Evolutionary conservation across 2,329 filamentous ascomycete species (phyloP).

Genomic region (Aureobasidium sp.): DNA sequence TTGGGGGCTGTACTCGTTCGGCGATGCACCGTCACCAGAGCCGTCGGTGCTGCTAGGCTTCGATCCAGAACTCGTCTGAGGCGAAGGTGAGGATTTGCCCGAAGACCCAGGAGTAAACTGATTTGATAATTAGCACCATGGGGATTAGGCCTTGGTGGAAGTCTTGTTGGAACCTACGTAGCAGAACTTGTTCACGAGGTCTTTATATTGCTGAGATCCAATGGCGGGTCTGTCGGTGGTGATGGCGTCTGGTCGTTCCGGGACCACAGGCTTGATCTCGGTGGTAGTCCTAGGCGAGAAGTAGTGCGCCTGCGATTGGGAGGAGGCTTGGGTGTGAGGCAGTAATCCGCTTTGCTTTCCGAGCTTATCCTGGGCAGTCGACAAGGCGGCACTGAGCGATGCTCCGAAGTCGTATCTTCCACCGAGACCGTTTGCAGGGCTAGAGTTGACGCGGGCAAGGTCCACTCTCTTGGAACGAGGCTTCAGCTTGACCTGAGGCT

Average conservation of each 20-base stretch:
- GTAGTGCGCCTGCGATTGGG: slow-evolving; percentile 9
- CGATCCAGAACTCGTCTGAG: slow-evolving; percentile 7
- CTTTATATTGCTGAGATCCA: slow-evolving; percentile 84
- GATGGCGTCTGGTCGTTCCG: slow-evolving; percentile 42
- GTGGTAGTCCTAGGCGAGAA: slow-evolving; percentile 15
- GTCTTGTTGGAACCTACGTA: slow-evolving; percentile 71
- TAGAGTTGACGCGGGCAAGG: slow-evolving; percentile 45
- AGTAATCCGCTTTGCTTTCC: slow-evolving; percentile 46
- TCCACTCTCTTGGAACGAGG: slow-evolving; percentile 52
- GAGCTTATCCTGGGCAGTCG: slow-evolving; percentile 58
- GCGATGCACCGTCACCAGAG: slow-evolving; percentile 9
- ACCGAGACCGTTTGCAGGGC: slow-evolving; percentile 57
- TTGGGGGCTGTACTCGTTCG: slow-evolving; percentile 4
- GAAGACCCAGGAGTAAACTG: slow-evolving; percentile 15
- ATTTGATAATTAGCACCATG: slow-evolving; percentile 30
- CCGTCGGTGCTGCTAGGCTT: slow-evolving; percentile 10
- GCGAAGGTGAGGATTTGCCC: slow-evolving; percentile 15
- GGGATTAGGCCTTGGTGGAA: slow-evolving; percentile 26
- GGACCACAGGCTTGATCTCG: slow-evolving; percentile 31
- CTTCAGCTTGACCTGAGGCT: slow-evolving; percentile 54
- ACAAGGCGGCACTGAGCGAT: slow-evolving; percentile 77
- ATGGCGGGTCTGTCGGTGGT: slow-evolving; percentile 59
- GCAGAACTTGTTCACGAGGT: slow-evolving; percentile 98
- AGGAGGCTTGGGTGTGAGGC: not conserved
- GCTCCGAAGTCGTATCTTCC: slow-evolving; percentile 94